Percentiles rank a stretch among this genome's conserved stretches.
These are phyloP conservation scores for Magnolia changhungtana DNA, from an alignment of 164 flowering plant genomes.

Conservation along the genomic window DNA sequence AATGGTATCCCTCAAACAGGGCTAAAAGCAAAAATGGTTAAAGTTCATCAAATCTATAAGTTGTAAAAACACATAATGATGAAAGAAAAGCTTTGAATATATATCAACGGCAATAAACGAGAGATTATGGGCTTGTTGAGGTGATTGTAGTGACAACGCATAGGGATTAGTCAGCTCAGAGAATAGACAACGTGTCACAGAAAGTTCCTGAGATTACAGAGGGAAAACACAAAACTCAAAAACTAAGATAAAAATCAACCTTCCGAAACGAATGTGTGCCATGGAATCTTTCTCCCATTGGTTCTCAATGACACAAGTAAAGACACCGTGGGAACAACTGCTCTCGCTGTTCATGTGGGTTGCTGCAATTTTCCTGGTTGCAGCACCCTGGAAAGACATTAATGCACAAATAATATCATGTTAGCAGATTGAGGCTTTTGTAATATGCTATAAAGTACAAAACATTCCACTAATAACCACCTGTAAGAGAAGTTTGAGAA, in stretches of 20 bases:
- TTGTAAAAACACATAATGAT: too few species aligned
- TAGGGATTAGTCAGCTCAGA: too few species aligned
- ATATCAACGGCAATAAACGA: too few species aligned
- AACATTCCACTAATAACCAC: conserved; percentile 25
- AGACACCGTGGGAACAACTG: conserved; percentile 95
- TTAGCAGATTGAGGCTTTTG: neutral
- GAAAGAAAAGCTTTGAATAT: too few species aligned
- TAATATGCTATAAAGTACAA: conserved; percentile 1
- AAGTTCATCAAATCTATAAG: too few species aligned
- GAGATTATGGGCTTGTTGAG: too few species aligned
- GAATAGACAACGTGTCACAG: too few species aligned
- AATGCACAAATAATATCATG: neutral
- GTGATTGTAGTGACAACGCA: too few species aligned
- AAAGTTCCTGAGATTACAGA: too few species aligned
- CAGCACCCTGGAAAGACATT: conserved; percentile 57
- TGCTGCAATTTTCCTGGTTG: conserved; percentile 83
- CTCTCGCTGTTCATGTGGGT: conserved; percentile 90
- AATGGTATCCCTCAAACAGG: too few species aligned
- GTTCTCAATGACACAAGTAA: conserved; percentile 86
- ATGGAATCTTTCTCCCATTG: conserved; percentile 76
- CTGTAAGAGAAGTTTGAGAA: conserved; percentile 59
- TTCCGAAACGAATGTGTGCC: conserved; percentile 72
- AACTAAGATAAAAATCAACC: conserved; percentile 47
- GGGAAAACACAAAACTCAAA: too few species aligned
- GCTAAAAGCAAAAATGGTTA: too few species aligned